Conservation (phyloP, 305 asterid species). For the Rubia balearica region DNA sequence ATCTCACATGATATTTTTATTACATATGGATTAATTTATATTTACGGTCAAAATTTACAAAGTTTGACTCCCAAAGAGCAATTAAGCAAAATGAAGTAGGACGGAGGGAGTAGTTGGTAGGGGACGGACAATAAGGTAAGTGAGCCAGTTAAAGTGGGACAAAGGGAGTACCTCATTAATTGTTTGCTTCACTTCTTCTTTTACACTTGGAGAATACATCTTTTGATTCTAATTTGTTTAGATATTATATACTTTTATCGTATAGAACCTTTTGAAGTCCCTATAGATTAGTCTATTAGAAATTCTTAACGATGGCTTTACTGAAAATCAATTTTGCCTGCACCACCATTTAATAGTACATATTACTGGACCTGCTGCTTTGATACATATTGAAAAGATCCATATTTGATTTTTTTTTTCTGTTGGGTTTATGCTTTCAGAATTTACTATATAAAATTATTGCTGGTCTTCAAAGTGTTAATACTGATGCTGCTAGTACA, state of each 20-base stretch:
- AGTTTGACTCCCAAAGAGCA: no score
- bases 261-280: neutral
- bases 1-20: no score
- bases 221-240: neutral
- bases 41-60: no score
- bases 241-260: neutral
- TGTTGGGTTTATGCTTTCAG: constrained; percentile 33
- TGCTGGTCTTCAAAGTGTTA: constrained; percentile 72
- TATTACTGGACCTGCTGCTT: neutral
- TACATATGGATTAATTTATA: no score
- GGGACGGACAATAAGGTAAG: neutral
- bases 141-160: neutral
- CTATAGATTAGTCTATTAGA: neutral
- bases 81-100: no score
- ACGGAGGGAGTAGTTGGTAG: no score
- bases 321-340: neutral
- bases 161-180: neutral
- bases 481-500: constrained; percentile 72
- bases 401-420: constrained; percentile 2
- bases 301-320: neutral
- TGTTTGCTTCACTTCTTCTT: neutral
- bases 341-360: neutral
- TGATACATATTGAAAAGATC: neutral
- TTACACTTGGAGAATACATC: neutral
- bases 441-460: constrained; percentile 73